These are phyloP conservation scores for Phaseolus coccineus DNA, from an alignment of 331 rosid species.

Conservation along the genomic window DNA sequence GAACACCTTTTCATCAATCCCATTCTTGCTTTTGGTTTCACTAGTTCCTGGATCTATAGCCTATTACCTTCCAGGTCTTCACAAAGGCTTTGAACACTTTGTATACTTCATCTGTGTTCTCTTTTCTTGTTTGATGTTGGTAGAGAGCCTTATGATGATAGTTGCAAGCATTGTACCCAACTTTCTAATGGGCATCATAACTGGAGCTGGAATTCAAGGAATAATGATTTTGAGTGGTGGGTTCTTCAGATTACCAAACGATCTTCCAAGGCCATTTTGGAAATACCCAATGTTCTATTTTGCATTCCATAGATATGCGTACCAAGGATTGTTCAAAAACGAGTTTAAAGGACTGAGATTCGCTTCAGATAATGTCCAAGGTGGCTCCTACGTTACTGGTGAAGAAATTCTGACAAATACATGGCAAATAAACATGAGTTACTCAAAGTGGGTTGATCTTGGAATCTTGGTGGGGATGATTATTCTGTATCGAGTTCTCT, in stretches of 20 bases:
- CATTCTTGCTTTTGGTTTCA: constrained; percentile 53
- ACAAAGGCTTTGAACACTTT: constrained; percentile 45
- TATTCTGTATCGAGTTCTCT: constrained; percentile 38
- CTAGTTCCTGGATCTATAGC: constrained; percentile 43
- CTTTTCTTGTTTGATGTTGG: constrained; percentile 58
- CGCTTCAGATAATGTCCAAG: background rate
- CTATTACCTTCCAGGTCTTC: constrained; percentile 53
- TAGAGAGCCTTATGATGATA: constrained; percentile 81
- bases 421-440: constrained; percentile 44
- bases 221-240: constrained; percentile 61
- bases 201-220: constrained; percentile 75
- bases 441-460: constrained; percentile 53
- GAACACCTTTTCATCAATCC: constrained; percentile 68
- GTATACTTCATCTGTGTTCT: constrained; percentile 45
- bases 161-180: constrained; percentile 70
- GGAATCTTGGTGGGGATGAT: constrained; percentile 42
- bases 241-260: constrained; percentile 53
- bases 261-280: constrained; percentile 59
- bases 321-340: constrained; percentile 70
- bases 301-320: constrained; percentile 56
- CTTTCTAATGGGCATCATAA: constrained; percentile 68
- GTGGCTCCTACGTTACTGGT: constrained; percentile 22
- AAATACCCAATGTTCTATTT: constrained; percentile 59
- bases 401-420: constrained; percentile 24
- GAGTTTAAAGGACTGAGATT: constrained; percentile 59